Evolutionary conservation across 75 land plant genomes (phyloP).

Genomic region (Picea glauca): DNA sequence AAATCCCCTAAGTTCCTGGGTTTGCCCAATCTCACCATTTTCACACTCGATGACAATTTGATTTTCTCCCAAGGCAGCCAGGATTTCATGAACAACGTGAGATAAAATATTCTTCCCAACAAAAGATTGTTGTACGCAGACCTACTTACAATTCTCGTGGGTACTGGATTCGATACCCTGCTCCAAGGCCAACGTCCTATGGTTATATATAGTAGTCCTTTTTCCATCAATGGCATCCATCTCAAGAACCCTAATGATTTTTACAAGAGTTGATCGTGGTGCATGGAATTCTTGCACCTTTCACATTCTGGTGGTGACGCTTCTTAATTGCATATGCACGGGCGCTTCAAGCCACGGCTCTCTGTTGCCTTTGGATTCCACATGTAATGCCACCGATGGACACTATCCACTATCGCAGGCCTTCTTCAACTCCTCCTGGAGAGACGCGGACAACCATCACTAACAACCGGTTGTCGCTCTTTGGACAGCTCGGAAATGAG

Average conservation of each 20-base stretch:
- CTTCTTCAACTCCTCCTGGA: too few species aligned
- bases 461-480: too few species aligned
- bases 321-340: too few species aligned
- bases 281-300: slow-evolving; percentile 29
- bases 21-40: slow-evolving; percentile 38
- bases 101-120: slow-evolving; percentile 39
- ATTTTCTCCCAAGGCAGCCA: slow-evolving; percentile 29
- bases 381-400: too few species aligned
- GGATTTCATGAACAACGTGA: slow-evolving; percentile 21
- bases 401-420: too few species aligned
- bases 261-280: slow-evolving; percentile 26
- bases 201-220: neutral
- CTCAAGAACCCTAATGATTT: slow-evolving; percentile 27
- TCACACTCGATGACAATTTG: slow-evolving; percentile 34
- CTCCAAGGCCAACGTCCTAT: neutral
- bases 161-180: slow-evolving; percentile 17
- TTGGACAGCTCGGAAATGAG: too few species aligned
- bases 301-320: slow-evolving; percentile 7
- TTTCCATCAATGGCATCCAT: slow-evolving; percentile 33
- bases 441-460: too few species aligned
- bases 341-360: too few species aligned
- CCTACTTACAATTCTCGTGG: slow-evolving; percentile 9
- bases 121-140: slow-evolving; percentile 16
- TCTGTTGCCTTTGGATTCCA: too few species aligned
- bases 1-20: slow-evolving; percentile 22